Conservation (phyloP, 371 early-diverging fungal species). For the Mucor racemosus region DNA sequence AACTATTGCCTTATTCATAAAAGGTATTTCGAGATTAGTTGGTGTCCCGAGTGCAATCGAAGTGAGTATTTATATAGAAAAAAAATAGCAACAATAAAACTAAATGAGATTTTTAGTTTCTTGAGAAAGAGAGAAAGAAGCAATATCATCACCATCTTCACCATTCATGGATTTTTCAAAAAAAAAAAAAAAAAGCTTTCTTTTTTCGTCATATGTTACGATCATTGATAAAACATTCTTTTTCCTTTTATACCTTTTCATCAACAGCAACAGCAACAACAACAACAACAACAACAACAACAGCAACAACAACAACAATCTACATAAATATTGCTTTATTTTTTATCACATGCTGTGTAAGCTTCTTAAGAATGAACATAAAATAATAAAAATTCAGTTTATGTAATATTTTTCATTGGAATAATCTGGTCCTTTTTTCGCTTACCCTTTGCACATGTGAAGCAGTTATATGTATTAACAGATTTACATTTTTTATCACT, state of each 20-base stretch:
- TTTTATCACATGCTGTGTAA: constrained; percentile 1
- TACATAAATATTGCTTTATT: background rate
- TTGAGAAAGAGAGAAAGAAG: background rate
- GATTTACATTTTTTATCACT: constrained; percentile 4
- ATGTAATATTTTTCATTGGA: background rate
- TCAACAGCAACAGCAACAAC: background rate
- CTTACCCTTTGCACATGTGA: background rate
- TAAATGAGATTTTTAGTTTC: background rate
- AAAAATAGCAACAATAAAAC: background rate
- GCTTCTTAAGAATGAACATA: background rate
- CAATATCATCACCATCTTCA: no score
- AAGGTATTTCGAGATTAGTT: constrained; percentile 46
- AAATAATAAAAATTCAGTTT: background rate
- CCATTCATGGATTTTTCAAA: no score
- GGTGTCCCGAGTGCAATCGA: constrained; percentile 47
- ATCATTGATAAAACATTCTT: background rate
- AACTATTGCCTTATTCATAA: constrained; percentile 46
- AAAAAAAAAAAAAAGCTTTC: no score
- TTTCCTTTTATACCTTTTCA: background rate
- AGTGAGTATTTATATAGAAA: background rate
- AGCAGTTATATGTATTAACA: background rate
- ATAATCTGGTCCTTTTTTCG: background rate
- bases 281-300: background rate
- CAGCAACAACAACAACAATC: background rate
- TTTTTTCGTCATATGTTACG: no score